Conservation (phyloP, 2,329 filamentous ascomycete genomes). For the Arthrinium puccinioides region DNA sequence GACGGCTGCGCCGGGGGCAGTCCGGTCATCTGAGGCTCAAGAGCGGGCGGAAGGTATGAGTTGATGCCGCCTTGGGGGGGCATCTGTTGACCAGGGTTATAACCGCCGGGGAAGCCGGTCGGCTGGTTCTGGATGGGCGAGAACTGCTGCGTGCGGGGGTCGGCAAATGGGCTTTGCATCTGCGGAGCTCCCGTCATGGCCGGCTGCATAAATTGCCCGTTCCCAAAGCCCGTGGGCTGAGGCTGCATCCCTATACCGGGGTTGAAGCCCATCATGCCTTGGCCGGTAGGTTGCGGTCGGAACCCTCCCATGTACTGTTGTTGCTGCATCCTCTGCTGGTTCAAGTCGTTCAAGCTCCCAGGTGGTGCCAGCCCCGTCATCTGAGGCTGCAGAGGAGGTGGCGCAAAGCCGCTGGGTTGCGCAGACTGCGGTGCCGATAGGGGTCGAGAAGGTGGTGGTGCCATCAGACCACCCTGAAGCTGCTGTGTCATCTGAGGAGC, state of each 20-base stretch:
- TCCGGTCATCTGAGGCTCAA: slow-evolving; percentile 54
- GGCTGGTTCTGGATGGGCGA: slow-evolving; percentile 50
- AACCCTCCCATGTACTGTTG: slow-evolving; percentile 38
- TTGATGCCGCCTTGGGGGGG: slow-evolving; percentile 48
- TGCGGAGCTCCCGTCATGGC: slow-evolving; percentile 31
- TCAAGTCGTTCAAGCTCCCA: slow-evolving; percentile 69
- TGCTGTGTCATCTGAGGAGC: slow-evolving; percentile 57
- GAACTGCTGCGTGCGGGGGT: slow-evolving; percentile 34
- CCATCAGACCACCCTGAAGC: slow-evolving; percentile 58
- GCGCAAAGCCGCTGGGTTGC: slow-evolving; percentile 64
- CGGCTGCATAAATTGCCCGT: slow-evolving; percentile 36
- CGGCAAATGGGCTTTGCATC: slow-evolving; percentile 32
- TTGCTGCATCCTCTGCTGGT: slow-evolving; percentile 58
- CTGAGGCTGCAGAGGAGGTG: slow-evolving; percentile 73
- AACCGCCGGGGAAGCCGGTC: slow-evolving; percentile 49
- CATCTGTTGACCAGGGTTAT: slow-evolving; percentile 24
- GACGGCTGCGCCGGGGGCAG: slow-evolving; percentile 36
- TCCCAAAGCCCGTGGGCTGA: slow-evolving; percentile 28
- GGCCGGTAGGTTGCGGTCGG: slow-evolving; percentile 31
- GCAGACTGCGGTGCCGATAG: slow-evolving; percentile 82
- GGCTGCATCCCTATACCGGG: slow-evolving; percentile 26
- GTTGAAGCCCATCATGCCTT: slow-evolving; percentile 30
- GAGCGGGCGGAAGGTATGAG: slow-evolving; percentile 48
- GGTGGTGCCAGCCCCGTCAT: slow-evolving; percentile 73
- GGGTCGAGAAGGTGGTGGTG: slow-evolving; percentile 71